Evolutionary conservation across 371 early-diverging fungal species (phyloP).

Genomic region (Cokeromyces recurvatus): DNA sequence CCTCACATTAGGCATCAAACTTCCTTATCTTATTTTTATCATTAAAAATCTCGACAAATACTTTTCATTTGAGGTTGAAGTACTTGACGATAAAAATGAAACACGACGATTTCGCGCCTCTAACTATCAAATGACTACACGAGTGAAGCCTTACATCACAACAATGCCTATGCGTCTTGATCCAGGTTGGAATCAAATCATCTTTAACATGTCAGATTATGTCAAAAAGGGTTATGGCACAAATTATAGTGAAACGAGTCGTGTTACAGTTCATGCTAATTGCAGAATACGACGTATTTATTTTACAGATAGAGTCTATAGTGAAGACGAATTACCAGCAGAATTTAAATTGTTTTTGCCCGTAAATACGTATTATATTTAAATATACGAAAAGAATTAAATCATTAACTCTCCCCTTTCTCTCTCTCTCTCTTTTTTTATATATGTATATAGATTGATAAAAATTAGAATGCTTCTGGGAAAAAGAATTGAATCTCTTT

Average conservation of each 20-base stretch:
- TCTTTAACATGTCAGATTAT: conserved; percentile 83
- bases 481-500: conserved; percentile 59
- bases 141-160: conserved; percentile 83
- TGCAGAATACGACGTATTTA: conserved; percentile 84
- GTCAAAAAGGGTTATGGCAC: conserved; percentile 87
- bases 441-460: conserved; percentile 15
- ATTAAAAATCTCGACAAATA: conserved; percentile 85
- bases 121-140: conserved; percentile 88
- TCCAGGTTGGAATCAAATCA: conserved; percentile 95
- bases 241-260: conserved; percentile 79
- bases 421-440: too few species aligned
- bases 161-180: conserved; percentile 95
- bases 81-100: conserved; percentile 78
- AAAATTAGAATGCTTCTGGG: conserved; percentile 33
- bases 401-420: too few species aligned
- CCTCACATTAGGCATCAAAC: conserved; percentile 86
- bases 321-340: conserved; percentile 90
- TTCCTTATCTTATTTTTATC: conserved; percentile 83
- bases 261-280: conserved; percentile 91
- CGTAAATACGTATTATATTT: conserved; percentile 19
- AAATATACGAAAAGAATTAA: too few species aligned
- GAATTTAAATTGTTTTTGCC: conserved; percentile 90
- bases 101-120: conserved; percentile 80
- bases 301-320: conserved; percentile 85
- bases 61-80: conserved; percentile 89